Conservation (phyloP, 495 filamentous ascomycete genomes). For the Neurospora sp. region DNA sequence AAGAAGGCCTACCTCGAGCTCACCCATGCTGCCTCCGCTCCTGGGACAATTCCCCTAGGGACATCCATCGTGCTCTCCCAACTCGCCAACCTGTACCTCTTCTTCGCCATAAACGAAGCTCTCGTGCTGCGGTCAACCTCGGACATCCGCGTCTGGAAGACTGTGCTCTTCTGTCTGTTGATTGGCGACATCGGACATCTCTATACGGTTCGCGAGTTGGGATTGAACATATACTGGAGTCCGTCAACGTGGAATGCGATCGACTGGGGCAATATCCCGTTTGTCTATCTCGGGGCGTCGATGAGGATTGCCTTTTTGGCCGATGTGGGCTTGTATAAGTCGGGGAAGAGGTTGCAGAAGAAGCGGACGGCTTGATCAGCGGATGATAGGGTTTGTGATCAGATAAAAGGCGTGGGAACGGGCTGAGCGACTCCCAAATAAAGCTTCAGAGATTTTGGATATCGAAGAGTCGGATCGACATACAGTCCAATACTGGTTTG, state of each 20-base stretch:
- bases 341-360: slow-evolving; percentile 6
- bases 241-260: slow-evolving; percentile 51
- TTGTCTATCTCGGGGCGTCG: slow-evolving; percentile 49
- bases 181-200: slow-evolving; percentile 62
- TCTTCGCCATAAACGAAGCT: slow-evolving; percentile 62
- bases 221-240: slow-evolving; percentile 46
- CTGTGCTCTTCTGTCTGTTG: slow-evolving; percentile 49
- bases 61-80: slow-evolving; percentile 51
- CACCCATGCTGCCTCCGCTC: slow-evolving; percentile 37
- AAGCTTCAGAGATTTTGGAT: background rate
- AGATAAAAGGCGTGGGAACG: background rate
- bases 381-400: background rate
- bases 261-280: slow-evolving; percentile 53
- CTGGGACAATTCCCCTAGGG: slow-evolving; percentile 25
- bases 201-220: slow-evolving; percentile 42
- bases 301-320: slow-evolving; percentile 47
- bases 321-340: slow-evolving; percentile 36
- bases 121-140: slow-evolving; percentile 53
- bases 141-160: slow-evolving; percentile 54
- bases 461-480: background rate
- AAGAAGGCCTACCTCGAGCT: slow-evolving; percentile 50
- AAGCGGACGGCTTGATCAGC: slow-evolving; percentile 12
- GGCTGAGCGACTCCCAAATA: too few relatives aligned
- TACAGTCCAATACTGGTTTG: too few relatives aligned
- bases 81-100: slow-evolving; percentile 54